Percentiles rank a stretch among this genome's conserved stretches.
These are phyloP conservation scores for Sideroxylon spinosum DNA, from an alignment of 179 eudicot species.

Conservation along the genomic window DNA sequence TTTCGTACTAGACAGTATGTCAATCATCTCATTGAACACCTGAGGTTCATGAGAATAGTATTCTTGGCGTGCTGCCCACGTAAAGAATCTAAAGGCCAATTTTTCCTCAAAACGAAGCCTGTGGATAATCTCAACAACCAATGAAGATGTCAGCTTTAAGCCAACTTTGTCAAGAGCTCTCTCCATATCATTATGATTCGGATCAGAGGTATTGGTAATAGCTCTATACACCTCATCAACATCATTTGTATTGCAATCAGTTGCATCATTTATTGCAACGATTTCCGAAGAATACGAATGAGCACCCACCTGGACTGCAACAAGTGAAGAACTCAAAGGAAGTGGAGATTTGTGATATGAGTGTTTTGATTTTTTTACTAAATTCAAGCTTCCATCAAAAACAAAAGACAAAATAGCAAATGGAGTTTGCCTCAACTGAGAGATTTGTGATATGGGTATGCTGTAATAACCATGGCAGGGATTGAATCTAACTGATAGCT, in stretches of 20 bases:
- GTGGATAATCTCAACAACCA: constrained; percentile 51
- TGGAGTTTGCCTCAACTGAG: neutral
- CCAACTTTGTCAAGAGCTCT: constrained; percentile 38
- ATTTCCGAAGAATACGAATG: constrained; percentile 6
- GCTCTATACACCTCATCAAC: constrained; percentile 36
- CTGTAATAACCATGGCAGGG: neutral
- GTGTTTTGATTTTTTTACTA: neutral
- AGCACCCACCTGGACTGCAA: neutral
- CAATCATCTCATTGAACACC: constrained; percentile 78
- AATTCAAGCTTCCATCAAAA: neutral
- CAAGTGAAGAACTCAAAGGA: constrained; percentile 2
- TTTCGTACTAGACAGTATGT: constrained; percentile 73
- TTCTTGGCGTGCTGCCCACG: constrained; percentile 73
- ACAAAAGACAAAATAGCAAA: neutral
- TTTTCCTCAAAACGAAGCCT: constrained; percentile 70
- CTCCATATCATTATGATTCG: constrained; percentile 45
- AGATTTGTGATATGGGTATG: neutral
- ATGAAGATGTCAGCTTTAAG: constrained; percentile 42
- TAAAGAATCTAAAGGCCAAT: constrained; percentile 83
- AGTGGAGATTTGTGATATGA: neutral
- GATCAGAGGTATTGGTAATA: constrained; percentile 27
- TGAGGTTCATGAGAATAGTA: constrained; percentile 53
- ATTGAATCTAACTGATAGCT: neutral
- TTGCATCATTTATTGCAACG: neutral
- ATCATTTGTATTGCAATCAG: neutral